Conservation (phyloP, 2,329 filamentous ascomycete species). For the Scleromitrula shiraiana region DNA sequence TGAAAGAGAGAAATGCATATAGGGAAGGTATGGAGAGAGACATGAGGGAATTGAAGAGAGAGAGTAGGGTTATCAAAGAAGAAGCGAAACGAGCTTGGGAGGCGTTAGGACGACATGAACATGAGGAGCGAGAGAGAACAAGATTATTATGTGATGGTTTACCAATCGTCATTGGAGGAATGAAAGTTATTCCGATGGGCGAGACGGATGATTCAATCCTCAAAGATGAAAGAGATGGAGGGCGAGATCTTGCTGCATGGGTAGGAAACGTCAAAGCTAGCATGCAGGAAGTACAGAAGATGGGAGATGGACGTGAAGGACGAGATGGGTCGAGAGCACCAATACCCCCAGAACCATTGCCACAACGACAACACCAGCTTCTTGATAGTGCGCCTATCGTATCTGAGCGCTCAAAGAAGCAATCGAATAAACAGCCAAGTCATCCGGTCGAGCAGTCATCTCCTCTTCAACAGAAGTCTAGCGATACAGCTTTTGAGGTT, state of each 20-base stretch:
- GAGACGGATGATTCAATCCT: neutral
- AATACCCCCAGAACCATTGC: neutral
- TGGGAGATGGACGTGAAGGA: neutral
- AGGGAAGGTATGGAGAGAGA: slow-evolving; percentile 3
- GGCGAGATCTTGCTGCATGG: slow-evolving; percentile 4
- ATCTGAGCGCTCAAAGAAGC: neutral
- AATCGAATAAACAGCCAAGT: neutral
- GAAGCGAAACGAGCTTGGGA: slow-evolving; percentile 96
- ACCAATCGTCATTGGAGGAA: slow-evolving; percentile 82
- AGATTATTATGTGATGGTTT: slow-evolving; percentile 75
- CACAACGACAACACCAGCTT: neutral
- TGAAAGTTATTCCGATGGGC: slow-evolving; percentile 86
- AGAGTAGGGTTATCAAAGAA: slow-evolving; percentile 32
- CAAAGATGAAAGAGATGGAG: neutral
- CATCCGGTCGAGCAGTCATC: neutral
- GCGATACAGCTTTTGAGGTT: neutral
- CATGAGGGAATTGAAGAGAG: slow-evolving; percentile 7
- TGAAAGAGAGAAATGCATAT: slow-evolving; percentile 1
- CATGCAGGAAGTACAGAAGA: neutral
- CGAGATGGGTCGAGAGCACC: neutral
- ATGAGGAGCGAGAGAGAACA: slow-evolving; percentile 84
- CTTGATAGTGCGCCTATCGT: neutral
- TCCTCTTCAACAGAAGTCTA: neutral
- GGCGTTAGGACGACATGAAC: slow-evolving; percentile 84
- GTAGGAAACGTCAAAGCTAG: slow-evolving; percentile 3